A percentile compares a stretch with the other conserved stretches of the same genome.
Conservation (phyloP, 2,329 filamentous ascomycete species). For the Neoscytalidium dimidiatum region DNA sequence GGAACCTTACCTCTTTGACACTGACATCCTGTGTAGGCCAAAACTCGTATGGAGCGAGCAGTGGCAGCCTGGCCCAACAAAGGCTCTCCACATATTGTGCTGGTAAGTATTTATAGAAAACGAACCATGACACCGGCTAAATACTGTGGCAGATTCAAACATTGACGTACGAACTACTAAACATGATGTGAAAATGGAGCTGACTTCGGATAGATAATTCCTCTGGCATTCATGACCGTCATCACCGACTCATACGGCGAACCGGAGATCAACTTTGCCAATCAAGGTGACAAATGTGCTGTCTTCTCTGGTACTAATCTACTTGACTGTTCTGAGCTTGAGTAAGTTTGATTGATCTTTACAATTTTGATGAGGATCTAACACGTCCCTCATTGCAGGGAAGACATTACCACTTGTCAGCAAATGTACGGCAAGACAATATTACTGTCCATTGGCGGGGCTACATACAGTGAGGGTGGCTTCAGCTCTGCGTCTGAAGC, state of each 20-base stretch:
- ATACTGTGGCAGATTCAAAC: slow-evolving; percentile 39
- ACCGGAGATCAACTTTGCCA: slow-evolving; percentile 65
- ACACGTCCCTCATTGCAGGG: slow-evolving; percentile 26
- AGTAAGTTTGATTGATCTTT: slow-evolving; percentile 47
- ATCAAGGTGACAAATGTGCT: slow-evolving; percentile 62
- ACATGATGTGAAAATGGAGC: too few relatives aligned
- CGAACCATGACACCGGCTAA: slow-evolving; percentile 16
- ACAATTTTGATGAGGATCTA: too few relatives aligned
- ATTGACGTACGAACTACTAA: slow-evolving; percentile 37
- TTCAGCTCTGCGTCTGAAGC: slow-evolving; percentile 45
- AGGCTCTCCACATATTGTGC: slow-evolving; percentile 61
- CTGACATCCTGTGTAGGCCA: slow-evolving; percentile 44
- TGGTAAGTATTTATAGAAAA: slow-evolving; percentile 53
- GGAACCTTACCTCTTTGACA: neutral
- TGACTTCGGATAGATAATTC: slow-evolving; percentile 50
- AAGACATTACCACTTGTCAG: slow-evolving; percentile 62
- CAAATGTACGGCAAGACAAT: slow-evolving; percentile 65
- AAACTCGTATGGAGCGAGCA: slow-evolving; percentile 58
- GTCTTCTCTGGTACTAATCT: slow-evolving; percentile 60
- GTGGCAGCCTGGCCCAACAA: slow-evolving; percentile 52
- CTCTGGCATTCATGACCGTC: slow-evolving; percentile 63
- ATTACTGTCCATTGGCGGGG: slow-evolving; percentile 70
- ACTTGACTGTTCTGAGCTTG: slow-evolving; percentile 64
- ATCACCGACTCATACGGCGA: slow-evolving; percentile 54
- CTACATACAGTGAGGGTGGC: slow-evolving; percentile 70